Conservation (phyloP, 306 rosid genomes). For the Ormosia semicastrata region DNA sequence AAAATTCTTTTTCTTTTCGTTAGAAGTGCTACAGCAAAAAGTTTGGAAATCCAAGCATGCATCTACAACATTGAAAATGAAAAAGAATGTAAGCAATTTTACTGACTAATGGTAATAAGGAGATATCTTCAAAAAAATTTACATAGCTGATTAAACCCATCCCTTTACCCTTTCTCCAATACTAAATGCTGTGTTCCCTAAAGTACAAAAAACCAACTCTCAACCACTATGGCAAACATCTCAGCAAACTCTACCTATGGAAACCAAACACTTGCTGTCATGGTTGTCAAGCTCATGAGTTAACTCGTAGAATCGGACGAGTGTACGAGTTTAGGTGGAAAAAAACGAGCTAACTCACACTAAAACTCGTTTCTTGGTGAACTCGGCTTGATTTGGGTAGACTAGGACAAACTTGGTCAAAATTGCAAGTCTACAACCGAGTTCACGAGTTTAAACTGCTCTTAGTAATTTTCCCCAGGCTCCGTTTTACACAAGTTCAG, state of each 20-base stretch:
- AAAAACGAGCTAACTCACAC: no score
- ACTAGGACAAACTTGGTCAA: no score
- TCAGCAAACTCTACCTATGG: not conserved
- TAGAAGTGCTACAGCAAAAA: not conserved
- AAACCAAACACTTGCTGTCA: not conserved
- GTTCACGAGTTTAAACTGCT: no score
- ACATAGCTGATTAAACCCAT: not conserved
- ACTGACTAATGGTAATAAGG: not conserved
- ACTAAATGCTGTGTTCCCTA: not conserved
- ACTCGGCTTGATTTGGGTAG: no score
- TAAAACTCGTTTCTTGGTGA: no score
- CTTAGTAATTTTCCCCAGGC: no score
- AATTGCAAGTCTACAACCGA: no score
- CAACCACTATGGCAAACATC: not conserved
- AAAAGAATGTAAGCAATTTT: not conserved
- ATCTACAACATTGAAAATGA: not conserved
- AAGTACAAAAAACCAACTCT: not conserved
- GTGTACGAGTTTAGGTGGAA: no score
- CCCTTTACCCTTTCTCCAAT: not conserved
- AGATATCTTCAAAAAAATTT: conserved; percentile 7
- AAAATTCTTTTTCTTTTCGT: not conserved
- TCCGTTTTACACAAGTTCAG: no score
- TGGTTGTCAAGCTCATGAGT: no score
- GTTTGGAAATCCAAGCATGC: not conserved
- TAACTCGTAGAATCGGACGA: no score